Conservation (phyloP, 2,329 filamentous ascomycete genomes). For the Ambrosiella beaveri region DNA sequence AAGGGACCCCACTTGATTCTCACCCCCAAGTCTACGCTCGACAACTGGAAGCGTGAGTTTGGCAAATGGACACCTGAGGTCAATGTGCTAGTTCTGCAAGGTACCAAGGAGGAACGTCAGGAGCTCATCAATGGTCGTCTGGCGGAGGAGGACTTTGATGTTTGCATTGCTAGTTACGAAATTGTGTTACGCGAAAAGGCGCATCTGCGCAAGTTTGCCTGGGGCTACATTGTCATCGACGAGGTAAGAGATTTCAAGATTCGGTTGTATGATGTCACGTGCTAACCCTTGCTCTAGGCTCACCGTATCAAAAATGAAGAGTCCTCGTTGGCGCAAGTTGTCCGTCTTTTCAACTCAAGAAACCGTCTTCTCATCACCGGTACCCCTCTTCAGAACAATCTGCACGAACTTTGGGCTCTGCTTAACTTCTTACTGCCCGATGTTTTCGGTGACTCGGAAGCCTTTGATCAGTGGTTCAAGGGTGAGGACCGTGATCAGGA, state of each 20-base stretch:
- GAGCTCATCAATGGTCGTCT: conserved; percentile 77
- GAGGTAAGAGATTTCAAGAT: conserved; percentile 30
- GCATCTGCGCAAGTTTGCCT: conserved; percentile 91
- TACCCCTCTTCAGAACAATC: conserved; percentile 91
- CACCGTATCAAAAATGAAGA: conserved; percentile 99
- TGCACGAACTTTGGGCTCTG: conserved; percentile 93
- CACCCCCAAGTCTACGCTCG: conserved; percentile 91
- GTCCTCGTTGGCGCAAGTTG: conserved; percentile 89
- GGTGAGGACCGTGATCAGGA: conserved; percentile 82
- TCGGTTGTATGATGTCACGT: neutral
- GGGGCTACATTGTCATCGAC: conserved; percentile 99
- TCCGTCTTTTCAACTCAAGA: conserved; percentile 86
- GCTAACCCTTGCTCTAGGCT: conserved; percentile 25
- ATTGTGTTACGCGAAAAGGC: conserved; percentile 95
- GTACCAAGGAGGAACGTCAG: conserved; percentile 83
- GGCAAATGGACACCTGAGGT: conserved; percentile 88
- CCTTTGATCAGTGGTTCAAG: conserved; percentile 97
- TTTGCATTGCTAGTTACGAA: conserved; percentile 96
- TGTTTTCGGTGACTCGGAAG: conserved; percentile 90
- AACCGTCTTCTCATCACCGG: conserved; percentile 92
- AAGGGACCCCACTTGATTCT: conserved; percentile 79
- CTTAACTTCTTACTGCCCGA: conserved; percentile 97
- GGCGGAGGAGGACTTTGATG: conserved; percentile 90
- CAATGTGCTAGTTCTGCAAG: conserved; percentile 83
- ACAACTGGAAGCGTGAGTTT: conserved; percentile 98